A percentile compares a stretch with the other conserved stretches of the same genome.
These are phyloP conservation scores for Mortierella sp. DNA, from an alignment of 371 early-diverging fungal species.

Conservation along the genomic window DNA sequence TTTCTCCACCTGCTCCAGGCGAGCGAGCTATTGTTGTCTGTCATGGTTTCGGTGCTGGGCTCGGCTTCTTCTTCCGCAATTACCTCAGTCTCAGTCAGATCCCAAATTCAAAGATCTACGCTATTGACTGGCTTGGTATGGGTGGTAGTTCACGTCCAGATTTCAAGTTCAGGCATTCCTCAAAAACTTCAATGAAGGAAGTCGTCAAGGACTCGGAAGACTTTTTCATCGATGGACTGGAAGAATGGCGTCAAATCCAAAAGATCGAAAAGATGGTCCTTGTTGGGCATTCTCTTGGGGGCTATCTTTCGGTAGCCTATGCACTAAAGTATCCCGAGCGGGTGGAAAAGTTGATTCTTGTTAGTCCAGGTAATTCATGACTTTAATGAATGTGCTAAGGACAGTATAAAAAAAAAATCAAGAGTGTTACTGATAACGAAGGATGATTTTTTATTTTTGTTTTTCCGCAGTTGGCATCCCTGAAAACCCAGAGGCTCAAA, in stretches of 20 bases:
- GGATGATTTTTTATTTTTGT: neutral
- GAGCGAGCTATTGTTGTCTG: constrained; percentile 79
- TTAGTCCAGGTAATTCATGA: constrained; percentile 78
- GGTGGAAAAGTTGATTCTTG: constrained; percentile 91
- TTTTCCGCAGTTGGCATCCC: constrained; percentile 66
- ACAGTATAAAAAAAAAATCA: too few relatives aligned
- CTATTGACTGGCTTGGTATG: constrained; percentile 94
- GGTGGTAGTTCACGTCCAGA: constrained; percentile 84
- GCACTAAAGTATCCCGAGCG: constrained; percentile 89
- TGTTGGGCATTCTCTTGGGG: constrained; percentile 89
- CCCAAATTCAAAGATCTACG: constrained; percentile 78
- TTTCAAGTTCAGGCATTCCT: constrained; percentile 69
- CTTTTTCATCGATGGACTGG: constrained; percentile 93
- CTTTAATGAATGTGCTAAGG: too few relatives aligned
- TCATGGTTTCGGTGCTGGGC: constrained; percentile 94
- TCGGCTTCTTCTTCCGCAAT: constrained; percentile 93
- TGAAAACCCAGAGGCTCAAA: constrained; percentile 58
- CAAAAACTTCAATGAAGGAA: constrained; percentile 54
- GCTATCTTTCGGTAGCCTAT: constrained; percentile 90
- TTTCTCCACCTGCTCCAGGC: constrained; percentile 46
- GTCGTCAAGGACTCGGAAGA: constrained; percentile 71
- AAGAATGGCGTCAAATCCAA: constrained; percentile 87
- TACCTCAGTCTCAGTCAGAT: constrained; percentile 76
- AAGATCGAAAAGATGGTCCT: constrained; percentile 87
- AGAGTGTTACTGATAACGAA: too few relatives aligned